Percentiles rank a stretch among this genome's conserved stretches.
Conservation (phyloP, 2,329 filamentous ascomycete genomes). For the Alternaria sp. region DNA sequence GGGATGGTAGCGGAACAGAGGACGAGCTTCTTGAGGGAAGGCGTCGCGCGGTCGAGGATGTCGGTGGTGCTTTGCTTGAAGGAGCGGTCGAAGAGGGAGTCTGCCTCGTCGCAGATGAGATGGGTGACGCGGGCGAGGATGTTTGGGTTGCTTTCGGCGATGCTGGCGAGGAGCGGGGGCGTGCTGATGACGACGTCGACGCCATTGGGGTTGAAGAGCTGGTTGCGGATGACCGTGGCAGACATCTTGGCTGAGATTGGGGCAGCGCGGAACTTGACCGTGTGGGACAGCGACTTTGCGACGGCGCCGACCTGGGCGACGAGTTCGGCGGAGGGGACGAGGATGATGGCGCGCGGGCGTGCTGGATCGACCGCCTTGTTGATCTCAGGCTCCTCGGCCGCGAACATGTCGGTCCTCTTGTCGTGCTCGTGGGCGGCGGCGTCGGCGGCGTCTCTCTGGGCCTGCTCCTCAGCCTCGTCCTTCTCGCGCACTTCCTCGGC, state of each 20-base stretch:
- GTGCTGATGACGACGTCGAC: constrained; percentile 88
- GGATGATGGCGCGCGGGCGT: constrained; percentile 80
- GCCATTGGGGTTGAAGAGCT: constrained; percentile 79
- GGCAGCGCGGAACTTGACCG: constrained; percentile 83
- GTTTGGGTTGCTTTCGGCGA: constrained; percentile 88
- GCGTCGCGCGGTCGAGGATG: constrained; percentile 80
- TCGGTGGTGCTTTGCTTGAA: constrained; percentile 83
- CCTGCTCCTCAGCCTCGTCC: constrained; percentile 56
- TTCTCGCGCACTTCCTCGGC: constrained; percentile 65
- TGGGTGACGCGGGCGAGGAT: constrained; percentile 90
- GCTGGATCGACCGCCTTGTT: constrained; percentile 72
- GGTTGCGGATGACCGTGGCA: constrained; percentile 80
- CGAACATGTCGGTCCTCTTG: constrained; percentile 60
- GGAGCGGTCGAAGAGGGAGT: constrained; percentile 92
- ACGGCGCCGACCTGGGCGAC: constrained; percentile 85
- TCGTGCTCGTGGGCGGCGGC: constrained; percentile 36
- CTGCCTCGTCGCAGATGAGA: constrained; percentile 91
- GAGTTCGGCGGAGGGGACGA: constrained; percentile 91
- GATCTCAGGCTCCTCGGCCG: constrained; percentile 64
- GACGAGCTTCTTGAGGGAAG: constrained; percentile 83
- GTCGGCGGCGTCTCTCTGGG: constrained; percentile 59
- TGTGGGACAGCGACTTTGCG: constrained; percentile 82
- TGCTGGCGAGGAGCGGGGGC: constrained; percentile 85
- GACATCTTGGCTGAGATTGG: constrained; percentile 80
- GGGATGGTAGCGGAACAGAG: constrained; percentile 98